A percentile compares a stretch with the other conserved stretches of the same genome.
Conservation (phyloP, 345 rosid species). For the Citrus sinensis region DNA sequence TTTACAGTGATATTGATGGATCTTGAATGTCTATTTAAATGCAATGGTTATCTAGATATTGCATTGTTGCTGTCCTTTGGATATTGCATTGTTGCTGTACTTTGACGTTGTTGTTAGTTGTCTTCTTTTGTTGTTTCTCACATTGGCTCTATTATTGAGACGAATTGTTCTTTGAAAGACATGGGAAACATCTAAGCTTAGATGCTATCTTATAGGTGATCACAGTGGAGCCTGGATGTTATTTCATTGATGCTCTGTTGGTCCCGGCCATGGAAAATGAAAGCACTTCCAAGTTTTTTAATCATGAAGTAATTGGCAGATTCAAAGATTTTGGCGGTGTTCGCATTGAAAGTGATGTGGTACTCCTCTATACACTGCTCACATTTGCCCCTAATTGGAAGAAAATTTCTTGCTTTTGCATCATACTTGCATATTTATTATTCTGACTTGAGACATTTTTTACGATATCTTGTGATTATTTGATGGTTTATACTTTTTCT, state of each 20-base stretch:
- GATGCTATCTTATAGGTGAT: conserved; percentile 53
- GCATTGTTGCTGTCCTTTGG: background rate
- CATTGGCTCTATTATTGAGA: background rate
- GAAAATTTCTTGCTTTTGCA: background rate
- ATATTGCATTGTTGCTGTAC: background rate
- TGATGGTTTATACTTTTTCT: background rate
- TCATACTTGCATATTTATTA: background rate
- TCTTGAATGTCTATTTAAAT: background rate
- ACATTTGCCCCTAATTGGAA: background rate
- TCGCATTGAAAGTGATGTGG: conserved; percentile 95
- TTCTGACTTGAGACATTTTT: background rate
- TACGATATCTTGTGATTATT: background rate
- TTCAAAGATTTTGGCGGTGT: conserved; percentile 83
- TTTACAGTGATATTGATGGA: background rate
- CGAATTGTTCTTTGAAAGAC: background rate
- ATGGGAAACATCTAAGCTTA: background rate
- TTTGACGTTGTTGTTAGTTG: background rate
- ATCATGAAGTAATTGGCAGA: conserved; percentile 44
- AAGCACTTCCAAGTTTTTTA: conserved; percentile 63
- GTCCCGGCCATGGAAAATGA: conserved; percentile 59
- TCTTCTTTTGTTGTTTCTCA: background rate
- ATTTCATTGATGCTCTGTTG: conserved; percentile 78
- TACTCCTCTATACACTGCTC: conserved; percentile 30
- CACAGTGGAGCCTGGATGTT: conserved; percentile 97
- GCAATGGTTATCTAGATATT: background rate